Evolutionary conservation across 2,329 filamentous ascomycete genomes (phyloP), one percentile per base, ranked within the genome.

Genomic region (Aspergillus quadricinctus): DNA sequence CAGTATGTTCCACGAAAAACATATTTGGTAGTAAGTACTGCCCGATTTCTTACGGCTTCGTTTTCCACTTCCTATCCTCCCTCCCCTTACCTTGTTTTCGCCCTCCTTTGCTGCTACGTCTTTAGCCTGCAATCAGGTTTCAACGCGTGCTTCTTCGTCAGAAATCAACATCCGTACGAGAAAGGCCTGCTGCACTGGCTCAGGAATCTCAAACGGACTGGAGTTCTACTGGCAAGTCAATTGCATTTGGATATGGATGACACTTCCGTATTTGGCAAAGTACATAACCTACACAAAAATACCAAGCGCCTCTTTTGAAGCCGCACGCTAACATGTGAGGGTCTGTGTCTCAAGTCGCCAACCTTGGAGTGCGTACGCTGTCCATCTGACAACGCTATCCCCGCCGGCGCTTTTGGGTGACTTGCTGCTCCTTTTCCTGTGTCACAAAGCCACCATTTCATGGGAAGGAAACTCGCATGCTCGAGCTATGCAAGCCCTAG

Each of bases 341-440:
- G 58, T 61, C 57, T 58, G 55, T 64, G 57, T 60, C 49, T 58
- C 50, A 66, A 96, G 92, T 67, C 90, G 90, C 69, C 93, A 97
- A 72, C 88, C 85, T 50, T 97, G 92, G 92, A 96, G 88, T 75
- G 89, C 90, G 11, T 97, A 97, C 72, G 91, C 93, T 51, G 86
- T 97, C 58, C 90, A 97, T 76, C 80, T 96, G 69, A 94, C 93
- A 27, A 97, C 93, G 17, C 87, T 97, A 69, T 95, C 91, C 48
- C 94, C 92, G 41, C 87, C 95, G 68, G 90, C 92, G 29, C 86
- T 96, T 60, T 72, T 88, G 49, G 83, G 90, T 64, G 93, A 97
- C 74, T 82, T 87, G 28, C 78, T 90, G 40, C 80, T 94, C 51
- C 80, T 93, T 59, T 83, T 80, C 60, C 80, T 88, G 21, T 86